Percentiles rank a stretch among this genome's conserved stretches.
phyloP scores from a whole-genome alignment of 2,329 filamentous ascomycete genomes.

The Ceratocystis colombiana region DNA sequence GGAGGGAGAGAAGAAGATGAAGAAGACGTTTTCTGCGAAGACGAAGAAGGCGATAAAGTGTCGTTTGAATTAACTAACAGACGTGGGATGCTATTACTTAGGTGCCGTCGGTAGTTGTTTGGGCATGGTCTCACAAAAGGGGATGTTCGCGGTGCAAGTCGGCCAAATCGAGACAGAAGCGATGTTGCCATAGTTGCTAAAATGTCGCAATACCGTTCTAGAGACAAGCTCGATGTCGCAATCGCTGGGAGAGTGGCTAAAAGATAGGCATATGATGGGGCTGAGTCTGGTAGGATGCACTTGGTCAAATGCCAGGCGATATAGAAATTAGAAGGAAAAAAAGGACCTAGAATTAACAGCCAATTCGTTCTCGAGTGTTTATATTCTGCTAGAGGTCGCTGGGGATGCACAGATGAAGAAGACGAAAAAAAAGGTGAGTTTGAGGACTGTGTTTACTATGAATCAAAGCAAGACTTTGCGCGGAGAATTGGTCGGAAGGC shows the following conservation, averaged over 20 bases:
- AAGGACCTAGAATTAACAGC: background rate
- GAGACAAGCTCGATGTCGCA: conserved; percentile 23
- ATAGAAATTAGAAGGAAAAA: conserved; percentile 1
- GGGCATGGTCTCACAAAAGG: conserved; percentile 22
- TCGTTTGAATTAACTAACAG: conserved; percentile 4
- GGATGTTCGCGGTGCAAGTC: conserved; percentile 14
- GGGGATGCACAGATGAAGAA: conserved; percentile 1
- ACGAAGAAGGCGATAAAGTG: background rate
- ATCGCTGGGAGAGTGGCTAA: conserved; percentile 15
- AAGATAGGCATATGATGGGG: conserved; percentile 23
- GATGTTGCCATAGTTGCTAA: conserved; percentile 25
- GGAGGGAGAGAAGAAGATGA: background rate
- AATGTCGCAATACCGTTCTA: conserved; percentile 15
- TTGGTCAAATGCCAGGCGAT: conserved; percentile 4
- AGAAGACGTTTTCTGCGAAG: background rate
- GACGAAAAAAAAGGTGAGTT: background rate
- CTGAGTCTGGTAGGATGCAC: conserved; percentile 15
- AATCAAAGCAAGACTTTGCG: conserved; percentile 1
- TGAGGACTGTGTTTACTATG: background rate
- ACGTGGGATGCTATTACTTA: background rate
- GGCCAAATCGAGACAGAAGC: conserved; percentile 24
- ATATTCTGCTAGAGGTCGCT: background rate
- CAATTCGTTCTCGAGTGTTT: background rate
- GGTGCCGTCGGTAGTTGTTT: conserved; percentile 17
- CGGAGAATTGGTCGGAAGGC: conserved; percentile 1